Evolutionary conservation across 2,329 filamentous ascomycete species (phyloP), one percentile per base, ranked within the genome.

Genomic region (Aspergillus japonicus): DNA sequence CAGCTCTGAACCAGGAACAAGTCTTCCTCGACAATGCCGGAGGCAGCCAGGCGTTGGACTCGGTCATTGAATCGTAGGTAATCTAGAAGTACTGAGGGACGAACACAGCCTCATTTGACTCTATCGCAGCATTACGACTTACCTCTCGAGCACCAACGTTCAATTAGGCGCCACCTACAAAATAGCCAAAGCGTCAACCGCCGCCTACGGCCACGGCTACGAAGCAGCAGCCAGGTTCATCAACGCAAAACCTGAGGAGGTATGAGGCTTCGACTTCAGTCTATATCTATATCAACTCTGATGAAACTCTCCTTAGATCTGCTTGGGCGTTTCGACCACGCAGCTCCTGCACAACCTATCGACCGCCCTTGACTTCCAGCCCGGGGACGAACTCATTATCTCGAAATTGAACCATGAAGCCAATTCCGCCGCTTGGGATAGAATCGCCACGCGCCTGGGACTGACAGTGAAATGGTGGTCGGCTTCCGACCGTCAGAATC

Each of bases 11-110:
- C 47, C 81, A 86, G 61, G 79, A 86, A 50, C 89, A 92, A 68
- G 81, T 92, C 53, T 92, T 85, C 71, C 84, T 93, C 65, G 90
- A 94, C 70, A 93, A 93, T 70, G 90, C 70, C 51, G 90, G 90
- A 19, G 90, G 90, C 42, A 90, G 86, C 69, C 90, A 93, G 69
- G 82, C 85, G 1, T 77, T 93, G 3, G 84, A 83, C 26, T 79
- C 82, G 16, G 90, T 91, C 16, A 86, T 89, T 59, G 83, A 89
- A 57, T 82, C 84, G 87, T 89, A 72, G 75, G 82, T 75, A 26
- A 35, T 23, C 21, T 19, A 5, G 31, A 6, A 26, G 4, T 12
- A 8, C 23, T n/a, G 33, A 11, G 35, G 11, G 12, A 11, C 8
- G 33, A 44, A 16, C 39, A 44, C 16, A 5, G 2, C 1, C 0